A percentile compares a stretch with the other conserved stretches of the same genome.
Conservation (phyloP, 768 basidiomycete genomes). For the Macrocybe gigantea region DNA sequence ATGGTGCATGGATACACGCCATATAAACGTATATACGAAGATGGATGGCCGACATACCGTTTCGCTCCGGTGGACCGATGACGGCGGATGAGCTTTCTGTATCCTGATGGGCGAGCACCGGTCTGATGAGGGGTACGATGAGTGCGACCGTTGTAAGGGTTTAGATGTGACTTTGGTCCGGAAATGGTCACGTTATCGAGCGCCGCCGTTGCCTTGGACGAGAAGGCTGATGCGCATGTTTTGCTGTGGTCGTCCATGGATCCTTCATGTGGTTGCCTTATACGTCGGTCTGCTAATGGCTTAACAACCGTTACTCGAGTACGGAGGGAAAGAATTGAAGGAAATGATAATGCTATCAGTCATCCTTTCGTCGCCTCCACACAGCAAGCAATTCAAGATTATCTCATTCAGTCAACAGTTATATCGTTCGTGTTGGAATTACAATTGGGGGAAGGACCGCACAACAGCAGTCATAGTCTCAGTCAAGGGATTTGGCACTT, state of each 20-base stretch:
- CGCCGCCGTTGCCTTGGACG: background rate
- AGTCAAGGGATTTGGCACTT: too few relatives aligned
- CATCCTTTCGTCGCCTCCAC: background rate
- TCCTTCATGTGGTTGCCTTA: too few relatives aligned
- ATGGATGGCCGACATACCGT: too few relatives aligned
- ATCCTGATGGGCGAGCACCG: background rate
- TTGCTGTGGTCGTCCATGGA: too few relatives aligned
- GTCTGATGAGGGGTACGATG: background rate
- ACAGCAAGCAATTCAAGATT: background rate
- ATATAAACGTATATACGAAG: too few relatives aligned
- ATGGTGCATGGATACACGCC: too few relatives aligned
- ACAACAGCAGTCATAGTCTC: constrained; percentile 5
- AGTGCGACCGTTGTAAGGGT: background rate
- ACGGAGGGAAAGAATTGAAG: background rate
- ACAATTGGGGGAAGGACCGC: constrained; percentile 1
- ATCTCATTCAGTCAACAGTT: background rate
- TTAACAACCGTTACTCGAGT: background rate
- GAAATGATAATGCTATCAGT: background rate
- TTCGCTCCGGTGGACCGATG: too few relatives aligned
- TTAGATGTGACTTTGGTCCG: background rate
- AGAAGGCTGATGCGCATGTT: too few relatives aligned
- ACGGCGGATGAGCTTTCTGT: background rate
- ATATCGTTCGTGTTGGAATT: background rate
- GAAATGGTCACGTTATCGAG: background rate
- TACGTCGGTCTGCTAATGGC: too few relatives aligned